Evolutionary conservation across 192 early-diverging fungal genomes (phyloP).

Genomic region (Entomortierella beljakovae): DNA sequence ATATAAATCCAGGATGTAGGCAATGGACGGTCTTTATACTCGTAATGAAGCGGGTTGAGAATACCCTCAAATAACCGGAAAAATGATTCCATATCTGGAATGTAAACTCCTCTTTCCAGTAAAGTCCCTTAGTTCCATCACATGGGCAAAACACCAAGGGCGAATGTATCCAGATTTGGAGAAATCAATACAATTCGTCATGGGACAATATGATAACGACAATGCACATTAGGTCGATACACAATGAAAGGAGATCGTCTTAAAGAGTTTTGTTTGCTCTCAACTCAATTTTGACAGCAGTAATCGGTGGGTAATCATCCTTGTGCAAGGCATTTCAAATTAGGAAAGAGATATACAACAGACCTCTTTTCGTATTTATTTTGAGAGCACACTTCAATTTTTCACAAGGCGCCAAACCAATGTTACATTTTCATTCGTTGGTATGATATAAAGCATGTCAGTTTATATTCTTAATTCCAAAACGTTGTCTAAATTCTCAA

Average conservation of each 20-base stretch:
- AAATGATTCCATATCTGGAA: constrained; percentile 10
- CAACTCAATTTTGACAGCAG: constrained; percentile 10
- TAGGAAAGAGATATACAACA: too few species aligned
- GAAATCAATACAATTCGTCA: too few species aligned
- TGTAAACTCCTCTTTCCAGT: background rate
- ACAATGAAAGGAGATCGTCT: too few species aligned
- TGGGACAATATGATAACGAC: background rate
- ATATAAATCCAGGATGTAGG: background rate
- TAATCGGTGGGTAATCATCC: too few species aligned
- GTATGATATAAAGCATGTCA: background rate
- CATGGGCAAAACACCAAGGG: constrained; percentile 7
- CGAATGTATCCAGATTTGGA: too few species aligned
- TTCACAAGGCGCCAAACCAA: background rate
- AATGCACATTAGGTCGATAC: too few species aligned
- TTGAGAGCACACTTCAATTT: too few species aligned
- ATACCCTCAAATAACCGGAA: background rate
- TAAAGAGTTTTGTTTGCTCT: background rate
- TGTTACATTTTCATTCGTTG: background rate
- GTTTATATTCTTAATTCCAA: background rate
- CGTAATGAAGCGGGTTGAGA: background rate
- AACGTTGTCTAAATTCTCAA: constrained; percentile 12
- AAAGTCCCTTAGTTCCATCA: background rate
- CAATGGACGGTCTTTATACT: constrained; percentile 6
- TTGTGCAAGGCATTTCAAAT: too few species aligned
- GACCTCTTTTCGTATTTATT: too few species aligned